These are phyloP conservation scores for Pichia insulana DNA, from an alignment of 805 yeast species.

Conservation along the genomic window DNA sequence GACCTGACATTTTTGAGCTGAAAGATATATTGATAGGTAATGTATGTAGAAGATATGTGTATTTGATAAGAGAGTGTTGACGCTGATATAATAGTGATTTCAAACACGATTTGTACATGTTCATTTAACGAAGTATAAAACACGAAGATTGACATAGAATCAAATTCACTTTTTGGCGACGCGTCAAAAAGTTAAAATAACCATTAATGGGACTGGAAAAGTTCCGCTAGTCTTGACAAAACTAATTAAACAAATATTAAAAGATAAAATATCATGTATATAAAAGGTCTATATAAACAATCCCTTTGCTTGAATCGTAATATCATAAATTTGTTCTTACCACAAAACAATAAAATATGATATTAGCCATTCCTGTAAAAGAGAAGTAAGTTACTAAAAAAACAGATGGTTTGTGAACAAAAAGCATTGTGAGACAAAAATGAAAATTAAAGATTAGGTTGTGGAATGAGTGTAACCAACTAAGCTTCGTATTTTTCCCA, in stretches of 20 bases:
- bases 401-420: background rate
- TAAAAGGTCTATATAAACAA: slow-evolving; percentile 3
- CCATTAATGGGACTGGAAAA: too few relatives aligned
- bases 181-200: too few relatives aligned
- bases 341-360: slow-evolving; percentile 8
- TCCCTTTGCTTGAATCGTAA: background rate
- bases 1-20: background rate
- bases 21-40: background rate
- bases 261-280: background rate
- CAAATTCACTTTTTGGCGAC: too few relatives aligned
- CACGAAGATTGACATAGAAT: too few relatives aligned
- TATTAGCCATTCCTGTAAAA: background rate
- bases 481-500: slow-evolving; percentile 81
- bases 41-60: background rate
- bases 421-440: background rate
- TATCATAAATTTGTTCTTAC: slow-evolving; percentile 8
- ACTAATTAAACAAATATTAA: background rate
- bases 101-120: background rate
- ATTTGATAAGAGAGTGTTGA: background rate
- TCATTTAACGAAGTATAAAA: too few relatives aligned
- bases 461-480: slow-evolving; percentile 1
- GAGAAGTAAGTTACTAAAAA: slow-evolving; percentile 3
- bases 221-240: too few relatives aligned
- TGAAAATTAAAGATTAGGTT: too few relatives aligned
- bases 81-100: background rate